Evolutionary conservation across 1,284 basidiomycete genomes (phyloP).

Genomic region (Cutaneotrichosporon spelunceum): DNA sequence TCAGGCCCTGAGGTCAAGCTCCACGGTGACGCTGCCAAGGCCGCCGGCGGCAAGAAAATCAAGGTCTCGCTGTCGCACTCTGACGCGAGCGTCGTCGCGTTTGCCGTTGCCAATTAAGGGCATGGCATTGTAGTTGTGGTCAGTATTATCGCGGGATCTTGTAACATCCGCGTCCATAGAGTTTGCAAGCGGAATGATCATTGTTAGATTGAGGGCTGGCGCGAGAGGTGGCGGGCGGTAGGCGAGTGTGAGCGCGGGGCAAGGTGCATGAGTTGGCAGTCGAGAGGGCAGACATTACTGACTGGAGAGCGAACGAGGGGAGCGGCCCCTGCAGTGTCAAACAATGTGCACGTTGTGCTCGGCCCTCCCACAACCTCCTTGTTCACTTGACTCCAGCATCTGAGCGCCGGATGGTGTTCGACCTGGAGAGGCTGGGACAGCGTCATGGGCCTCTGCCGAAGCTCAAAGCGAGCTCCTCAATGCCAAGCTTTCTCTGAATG

Average conservation of each 20-base stretch:
- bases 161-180: conserved; percentile 5
- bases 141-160: conserved; percentile 7
- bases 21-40: conserved; percentile 74
- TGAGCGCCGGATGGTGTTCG: no score
- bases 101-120: conserved; percentile 48
- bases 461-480: no score
- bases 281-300: no score
- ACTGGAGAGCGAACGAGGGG: no score
- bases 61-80: conserved; percentile 81
- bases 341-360: no score
- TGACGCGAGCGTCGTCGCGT: conserved; percentile 50
- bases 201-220: neutral
- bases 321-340: no score
- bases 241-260: neutral
- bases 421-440: no score
- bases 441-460: no score
- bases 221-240: no score
- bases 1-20: conserved; percentile 67
- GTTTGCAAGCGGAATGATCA: conserved; percentile 11
- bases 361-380: no score
- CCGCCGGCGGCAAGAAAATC: conserved; percentile 72
- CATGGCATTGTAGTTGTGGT: conserved; percentile 7
- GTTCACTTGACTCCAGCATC: no score
- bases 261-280: neutral
- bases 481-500: no score